phyloP scores from a whole-genome alignment of 176 grass and related monocot genomes.

The maize (Zea mays) region Zm-B73-REFERENCE-NAM-5.0 NC_050100.1:53137501-53138000 shows the following conservation, averaged over 20 bases:
- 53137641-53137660: slow-evolving; percentile 10
- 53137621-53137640: slow-evolving; percentile 39
- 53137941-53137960: background rate
- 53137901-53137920: background rate
- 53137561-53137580: slow-evolving; percentile 25
- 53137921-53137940: slow-evolving; percentile 26
- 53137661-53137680: slow-evolving; percentile 40
- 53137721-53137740: background rate
- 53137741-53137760: background rate
- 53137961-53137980: slow-evolving; percentile 1
- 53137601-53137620: slow-evolving; percentile 41
- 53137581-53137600: slow-evolving; percentile 20
- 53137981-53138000: background rate
- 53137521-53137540: slow-evolving; percentile 45
- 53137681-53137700: slow-evolving; percentile 12
- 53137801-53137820: background rate
- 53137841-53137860: too few relatives aligned
- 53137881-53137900: background rate
- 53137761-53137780: background rate
- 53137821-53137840: background rate
- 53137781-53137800: background rate
- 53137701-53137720: background rate
- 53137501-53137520: slow-evolving; percentile 36
- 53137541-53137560: slow-evolving; percentile 15
- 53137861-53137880: too few relatives aligned